These are phyloP conservation scores for Phoma sp. DNA, from an alignment of 2,329 filamentous ascomycete genomes.

Conservation along the genomic window DNA sequence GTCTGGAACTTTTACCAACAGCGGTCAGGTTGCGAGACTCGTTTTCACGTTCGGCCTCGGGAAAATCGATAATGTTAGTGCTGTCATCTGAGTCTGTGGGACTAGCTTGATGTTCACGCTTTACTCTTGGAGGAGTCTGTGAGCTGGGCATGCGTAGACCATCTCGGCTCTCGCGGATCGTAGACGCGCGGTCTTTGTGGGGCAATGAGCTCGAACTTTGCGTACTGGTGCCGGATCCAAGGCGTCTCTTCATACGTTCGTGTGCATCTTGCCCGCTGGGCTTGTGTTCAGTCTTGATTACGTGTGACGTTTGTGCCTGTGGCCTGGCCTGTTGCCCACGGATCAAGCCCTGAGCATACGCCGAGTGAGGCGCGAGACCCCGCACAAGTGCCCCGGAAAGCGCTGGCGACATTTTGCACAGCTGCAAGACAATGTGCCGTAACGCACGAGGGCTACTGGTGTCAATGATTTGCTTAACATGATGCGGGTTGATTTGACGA, in stretches of 20 bases:
- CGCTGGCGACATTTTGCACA: slow-evolving; percentile 42
- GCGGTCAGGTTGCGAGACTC: not conserved
- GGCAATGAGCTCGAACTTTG: not conserved
- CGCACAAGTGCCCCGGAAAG: slow-evolving; percentile 42
- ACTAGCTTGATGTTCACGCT: slow-evolving; percentile 12
- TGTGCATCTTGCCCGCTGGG: slow-evolving; percentile 3
- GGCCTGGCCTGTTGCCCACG: slow-evolving; percentile 12
- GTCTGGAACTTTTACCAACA: not conserved
- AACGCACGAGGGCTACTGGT: slow-evolving; percentile 28
- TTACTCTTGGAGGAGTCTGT: slow-evolving; percentile 8
- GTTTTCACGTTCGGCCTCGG: slow-evolving; percentile 1
- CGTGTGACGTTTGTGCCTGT: not conserved
- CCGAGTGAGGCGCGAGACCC: slow-evolving; percentile 40
- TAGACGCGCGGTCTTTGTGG: not conserved
- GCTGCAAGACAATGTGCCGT: slow-evolving; percentile 30
- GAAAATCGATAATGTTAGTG: slow-evolving; percentile 16
- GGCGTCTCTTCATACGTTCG: slow-evolving; percentile 16
- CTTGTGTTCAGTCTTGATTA: slow-evolving; percentile 10
- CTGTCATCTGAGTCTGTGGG: slow-evolving; percentile 18
- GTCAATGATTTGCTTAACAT: slow-evolving; percentile 38
- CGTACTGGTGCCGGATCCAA: not conserved
- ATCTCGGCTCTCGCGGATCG: not conserved
- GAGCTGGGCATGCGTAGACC: not conserved
- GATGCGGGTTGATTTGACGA: slow-evolving; percentile 30
- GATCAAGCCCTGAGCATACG: slow-evolving; percentile 32